These are phyloP conservation scores for Colletotrichum endophyticum DNA, from an alignment of 2,329 filamentous ascomycete species.

Conservation along the genomic window DNA sequence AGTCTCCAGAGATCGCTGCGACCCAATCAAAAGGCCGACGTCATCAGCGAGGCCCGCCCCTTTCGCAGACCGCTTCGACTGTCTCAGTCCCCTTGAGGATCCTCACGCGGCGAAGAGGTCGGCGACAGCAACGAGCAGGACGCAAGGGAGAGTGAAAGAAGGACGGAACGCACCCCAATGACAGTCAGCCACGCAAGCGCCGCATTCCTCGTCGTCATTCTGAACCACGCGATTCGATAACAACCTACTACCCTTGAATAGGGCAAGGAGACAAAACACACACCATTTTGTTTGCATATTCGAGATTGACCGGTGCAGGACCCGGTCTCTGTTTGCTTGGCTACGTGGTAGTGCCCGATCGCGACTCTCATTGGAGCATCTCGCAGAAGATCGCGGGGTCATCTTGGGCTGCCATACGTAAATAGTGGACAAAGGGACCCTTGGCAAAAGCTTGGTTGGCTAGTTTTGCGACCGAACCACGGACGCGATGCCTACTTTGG, in stretches of 20 bases:
- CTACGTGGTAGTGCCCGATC: background rate
- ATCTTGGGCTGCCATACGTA: background rate
- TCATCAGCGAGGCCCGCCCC: background rate
- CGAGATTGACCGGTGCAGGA: background rate
- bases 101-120: background rate
- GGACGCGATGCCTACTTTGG: conserved; percentile 44
- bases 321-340: background rate
- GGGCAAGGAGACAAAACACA: background rate
- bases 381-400: background rate
- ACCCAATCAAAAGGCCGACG: background rate
- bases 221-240: conserved; percentile 50
- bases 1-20: background rate
- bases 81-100: background rate
- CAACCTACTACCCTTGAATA: conserved; percentile 24
- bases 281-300: background rate
- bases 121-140: background rate
- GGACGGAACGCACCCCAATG: conserved; percentile 3
- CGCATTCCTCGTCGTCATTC: background rate
- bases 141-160: background rate
- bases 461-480: background rate
- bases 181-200: conserved; percentile 9
- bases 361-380: conserved; percentile 1
- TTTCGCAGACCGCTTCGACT: background rate
- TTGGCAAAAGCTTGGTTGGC: conserved; percentile 18
- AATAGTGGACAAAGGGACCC: background rate